Conservation (phyloP, 1,284 basidiomycete genomes). For the Tilletiopsis washingtonensis region DNA sequence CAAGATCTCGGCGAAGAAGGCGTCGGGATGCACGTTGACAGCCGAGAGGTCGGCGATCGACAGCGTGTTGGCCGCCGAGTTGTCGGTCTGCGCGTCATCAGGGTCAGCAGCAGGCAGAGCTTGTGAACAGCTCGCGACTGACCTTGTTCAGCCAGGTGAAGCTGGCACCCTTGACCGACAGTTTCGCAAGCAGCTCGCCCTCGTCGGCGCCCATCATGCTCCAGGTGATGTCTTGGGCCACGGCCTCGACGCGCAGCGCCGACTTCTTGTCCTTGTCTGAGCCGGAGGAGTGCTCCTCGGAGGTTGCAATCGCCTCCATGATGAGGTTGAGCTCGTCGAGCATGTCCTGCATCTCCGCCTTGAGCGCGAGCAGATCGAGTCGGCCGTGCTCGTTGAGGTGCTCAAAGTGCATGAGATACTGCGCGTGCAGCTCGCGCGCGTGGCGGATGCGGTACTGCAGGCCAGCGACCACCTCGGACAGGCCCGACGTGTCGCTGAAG, state of each 20-base stretch:
- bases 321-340: conserved; percentile 75
- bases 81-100: conserved; percentile 63
- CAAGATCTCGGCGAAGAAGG: conserved; percentile 81
- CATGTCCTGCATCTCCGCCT: conserved; percentile 66
- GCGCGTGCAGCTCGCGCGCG: conserved; percentile 23
- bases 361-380: conserved; percentile 57
- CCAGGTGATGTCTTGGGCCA: conserved; percentile 85
- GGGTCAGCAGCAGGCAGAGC: too few species aligned
- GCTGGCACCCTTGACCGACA: conserved; percentile 69
- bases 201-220: conserved; percentile 70
- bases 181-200: conserved; percentile 70
- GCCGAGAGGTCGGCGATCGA: conserved; percentile 68
- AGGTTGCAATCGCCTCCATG: conserved; percentile 78
- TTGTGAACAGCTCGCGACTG: too few species aligned
- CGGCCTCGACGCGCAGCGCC: conserved; percentile 70
- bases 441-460: conserved; percentile 69
- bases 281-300: conserved; percentile 26
- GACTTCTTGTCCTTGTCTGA: conserved; percentile 63
- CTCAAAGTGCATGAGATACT: conserved; percentile 45
- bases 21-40: conserved; percentile 76
- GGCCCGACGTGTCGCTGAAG: conserved; percentile 67
- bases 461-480: conserved; percentile 62
- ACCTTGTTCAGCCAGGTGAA: conserved; percentile 76
- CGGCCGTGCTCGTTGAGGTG: conserved; percentile 54
- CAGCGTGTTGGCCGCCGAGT: conserved; percentile 73